Conservation (phyloP, 2,329 filamentous ascomycete genomes). For the Apiospora saccharicola region DNA sequence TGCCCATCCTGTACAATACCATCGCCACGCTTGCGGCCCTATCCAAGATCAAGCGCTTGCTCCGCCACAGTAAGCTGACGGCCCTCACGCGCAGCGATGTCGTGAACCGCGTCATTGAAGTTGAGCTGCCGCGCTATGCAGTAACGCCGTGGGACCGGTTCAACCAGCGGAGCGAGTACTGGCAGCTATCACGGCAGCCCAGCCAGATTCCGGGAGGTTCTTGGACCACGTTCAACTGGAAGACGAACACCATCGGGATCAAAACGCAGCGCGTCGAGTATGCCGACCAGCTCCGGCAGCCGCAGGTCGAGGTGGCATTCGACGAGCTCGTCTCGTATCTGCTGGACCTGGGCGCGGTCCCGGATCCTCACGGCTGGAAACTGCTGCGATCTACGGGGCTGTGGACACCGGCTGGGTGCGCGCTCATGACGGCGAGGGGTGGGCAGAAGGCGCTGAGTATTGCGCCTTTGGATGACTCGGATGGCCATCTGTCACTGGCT, state of each 20-base stretch:
- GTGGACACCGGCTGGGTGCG: constrained; percentile 67
- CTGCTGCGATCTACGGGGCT: constrained; percentile 63
- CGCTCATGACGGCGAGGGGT: constrained; percentile 61
- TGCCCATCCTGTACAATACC: constrained; percentile 73
- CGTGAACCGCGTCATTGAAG: constrained; percentile 71
- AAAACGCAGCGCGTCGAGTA: constrained; percentile 71
- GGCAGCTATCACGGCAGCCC: constrained; percentile 59
- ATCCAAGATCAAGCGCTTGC: constrained; percentile 65
- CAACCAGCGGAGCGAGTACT: constrained; percentile 62
- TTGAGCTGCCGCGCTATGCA: constrained; percentile 70
- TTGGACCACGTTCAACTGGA: constrained; percentile 74
- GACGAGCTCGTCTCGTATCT: constrained; percentile 68
- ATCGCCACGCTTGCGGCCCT: constrained; percentile 65
- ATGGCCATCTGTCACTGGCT: constrained; percentile 65
- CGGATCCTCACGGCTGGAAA: constrained; percentile 65
- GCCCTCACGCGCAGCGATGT: constrained; percentile 69
- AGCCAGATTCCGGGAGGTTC: constrained; percentile 65
- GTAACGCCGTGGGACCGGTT: constrained; percentile 67
- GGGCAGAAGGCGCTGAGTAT: constrained; percentile 59
- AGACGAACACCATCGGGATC: constrained; percentile 65
- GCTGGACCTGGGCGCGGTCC: constrained; percentile 68
- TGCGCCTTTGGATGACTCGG: constrained; percentile 64
- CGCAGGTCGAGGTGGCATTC: constrained; percentile 61
- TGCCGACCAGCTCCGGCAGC: constrained; percentile 61
- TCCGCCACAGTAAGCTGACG: constrained; percentile 62